Conservation (phyloP, 306 rosid species). For the Lupinus albus region DNA sequence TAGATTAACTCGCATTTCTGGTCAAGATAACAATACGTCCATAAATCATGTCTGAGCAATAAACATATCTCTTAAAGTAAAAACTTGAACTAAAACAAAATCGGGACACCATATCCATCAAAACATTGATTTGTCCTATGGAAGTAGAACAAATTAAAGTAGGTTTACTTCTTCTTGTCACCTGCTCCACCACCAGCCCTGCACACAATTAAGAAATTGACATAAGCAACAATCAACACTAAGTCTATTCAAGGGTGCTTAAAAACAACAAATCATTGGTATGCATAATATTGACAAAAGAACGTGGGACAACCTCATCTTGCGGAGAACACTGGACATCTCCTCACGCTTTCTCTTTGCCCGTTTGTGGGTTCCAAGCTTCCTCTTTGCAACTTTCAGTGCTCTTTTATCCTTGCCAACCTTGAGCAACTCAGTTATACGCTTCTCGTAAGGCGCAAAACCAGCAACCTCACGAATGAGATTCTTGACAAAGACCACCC, state of each 20-base stretch:
- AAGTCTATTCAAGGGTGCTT: neutral
- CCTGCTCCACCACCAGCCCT: constrained; percentile 93
- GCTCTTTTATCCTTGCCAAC: constrained; percentile 96
- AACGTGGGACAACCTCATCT: constrained; percentile 67
- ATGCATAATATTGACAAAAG: neutral
- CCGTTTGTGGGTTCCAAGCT: constrained; percentile 87
- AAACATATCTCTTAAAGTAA: constrained; percentile 20
- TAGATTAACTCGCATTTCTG: neutral
- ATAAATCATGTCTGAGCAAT: constrained; percentile 20
- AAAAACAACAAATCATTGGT: neutral
- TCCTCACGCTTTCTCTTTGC: constrained; percentile 96
- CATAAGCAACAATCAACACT: neutral
- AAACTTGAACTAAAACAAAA: neutral
- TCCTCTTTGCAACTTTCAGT: constrained; percentile 75
- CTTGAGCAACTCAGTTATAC: constrained; percentile 95
- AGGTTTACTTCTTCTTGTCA: constrained; percentile 72
- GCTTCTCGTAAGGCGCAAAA: constrained; percentile 88
- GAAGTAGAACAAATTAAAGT: neutral
- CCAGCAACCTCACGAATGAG: constrained; percentile 90
- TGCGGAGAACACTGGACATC: constrained; percentile 81
- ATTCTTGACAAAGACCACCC: constrained; percentile 76
- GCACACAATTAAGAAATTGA: constrained; percentile 29
- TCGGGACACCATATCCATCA: constrained; percentile 11
- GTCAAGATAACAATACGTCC: constrained; percentile 8
- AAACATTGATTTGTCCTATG: constrained; percentile 6